Evolutionary conservation across 495 filamentous ascomycete species (phyloP), one percentile per base, ranked within the genome.

Genomic region (Penicillium nucicola): DNA sequence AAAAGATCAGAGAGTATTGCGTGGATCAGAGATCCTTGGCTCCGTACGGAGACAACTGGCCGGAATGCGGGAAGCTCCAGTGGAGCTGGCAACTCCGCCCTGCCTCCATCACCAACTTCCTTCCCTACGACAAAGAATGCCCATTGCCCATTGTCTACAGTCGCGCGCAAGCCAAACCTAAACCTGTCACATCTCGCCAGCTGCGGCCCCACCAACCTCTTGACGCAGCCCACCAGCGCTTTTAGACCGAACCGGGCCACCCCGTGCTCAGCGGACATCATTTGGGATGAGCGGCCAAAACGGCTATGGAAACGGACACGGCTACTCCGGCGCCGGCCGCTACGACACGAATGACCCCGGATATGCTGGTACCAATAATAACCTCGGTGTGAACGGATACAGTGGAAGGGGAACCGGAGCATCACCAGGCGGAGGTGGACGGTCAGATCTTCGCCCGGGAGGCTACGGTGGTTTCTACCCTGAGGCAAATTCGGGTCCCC

Each of bases 381-480:
- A 54, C 50, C 52, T 67, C 36, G 68, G 61, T 14, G 61, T 62
- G 39, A 71, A 71, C 42, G 65, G 68, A 14, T 69, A 70, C 38
- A 45, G 53, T 35, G 69, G 66, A 37, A 55, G 55, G 39, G 35
- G 50, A 37, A 48, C 46, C 25, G 53, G 46, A 6, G 48, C 31
- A 43, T 33, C 53, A 39, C 36, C 39, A 42, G 45, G 48, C 15
- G 56, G 52, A 38, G 62, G 54, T 42, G 58, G 56, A 36, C 60
- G 57, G 49, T 49, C 56, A 44, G 66, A 68, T 14, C 66, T 56
- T 47, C 69, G 74, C 23, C 68, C 71, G 2, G 74, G 74, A 39
- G 74, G 74, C 12, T 77, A 77, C 36, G 74, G 74, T 30, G 74
- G 74, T 7, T 77, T 77, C 30, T 69, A 70, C 28, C 43, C 58